These are phyloP conservation scores for Dactylellina drechsleri DNA, from an alignment of 2,329 filamentous ascomycete genomes.

Conservation along the genomic window DNA sequence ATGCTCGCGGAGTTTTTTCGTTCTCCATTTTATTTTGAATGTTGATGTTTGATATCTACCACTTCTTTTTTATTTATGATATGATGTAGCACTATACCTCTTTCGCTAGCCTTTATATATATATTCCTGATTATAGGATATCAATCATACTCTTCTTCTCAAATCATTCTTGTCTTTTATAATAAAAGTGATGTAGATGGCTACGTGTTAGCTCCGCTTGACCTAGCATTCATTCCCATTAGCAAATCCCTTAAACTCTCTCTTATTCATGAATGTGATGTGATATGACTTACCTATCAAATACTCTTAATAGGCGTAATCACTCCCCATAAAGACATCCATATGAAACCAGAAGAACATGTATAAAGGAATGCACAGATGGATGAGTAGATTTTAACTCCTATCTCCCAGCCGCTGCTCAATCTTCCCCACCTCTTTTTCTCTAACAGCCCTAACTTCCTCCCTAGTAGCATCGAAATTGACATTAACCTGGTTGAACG, in stretches of 20 bases:
- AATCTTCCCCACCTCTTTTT: slow-evolving; percentile 76
- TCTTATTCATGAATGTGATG: too few species aligned
- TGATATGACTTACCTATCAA: not conserved
- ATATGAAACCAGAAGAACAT: not conserved
- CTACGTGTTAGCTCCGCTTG: not conserved
- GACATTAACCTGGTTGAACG: slow-evolving; percentile 82
- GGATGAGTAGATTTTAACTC: slow-evolving; percentile 19
- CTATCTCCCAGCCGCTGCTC: slow-evolving; percentile 72
- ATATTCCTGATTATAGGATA: not conserved
- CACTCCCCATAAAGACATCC: not conserved
- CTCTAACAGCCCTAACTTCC: slow-evolving; percentile 74
- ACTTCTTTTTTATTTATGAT: slow-evolving; percentile 31
- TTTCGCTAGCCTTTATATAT: slow-evolving; percentile 3
- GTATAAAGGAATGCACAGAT: not conserved
- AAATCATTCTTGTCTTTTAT: too few species aligned
- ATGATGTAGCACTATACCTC: slow-evolving; percentile 35
- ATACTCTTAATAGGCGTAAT: not conserved
- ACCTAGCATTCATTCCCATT: not conserved
- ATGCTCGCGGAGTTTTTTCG: slow-evolving; percentile 18
- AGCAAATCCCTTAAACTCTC: too few species aligned
- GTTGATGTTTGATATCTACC: not conserved
- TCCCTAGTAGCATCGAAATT: slow-evolving; percentile 81
- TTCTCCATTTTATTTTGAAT: not conserved
- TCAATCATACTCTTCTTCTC: too few species aligned
- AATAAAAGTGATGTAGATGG: too few species aligned